A percentile compares a stretch with the other conserved stretches of the same genome.
phyloP scores from a whole-genome alignment of 2,329 filamentous ascomycete species.

The Chrysosporium keratinophilum region DNA sequence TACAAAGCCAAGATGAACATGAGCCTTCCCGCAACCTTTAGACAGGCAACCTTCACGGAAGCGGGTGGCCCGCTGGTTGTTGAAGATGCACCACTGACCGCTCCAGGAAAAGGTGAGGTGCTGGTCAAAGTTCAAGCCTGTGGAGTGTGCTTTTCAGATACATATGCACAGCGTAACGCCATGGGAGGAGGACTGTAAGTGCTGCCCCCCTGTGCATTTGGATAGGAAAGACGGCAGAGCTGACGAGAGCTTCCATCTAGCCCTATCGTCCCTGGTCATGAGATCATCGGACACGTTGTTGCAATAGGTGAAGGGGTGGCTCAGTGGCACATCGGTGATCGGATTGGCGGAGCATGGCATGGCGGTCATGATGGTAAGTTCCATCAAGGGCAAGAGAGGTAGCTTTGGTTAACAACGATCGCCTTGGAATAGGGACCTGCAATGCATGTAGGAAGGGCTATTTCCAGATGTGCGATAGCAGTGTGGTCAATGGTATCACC shows the following conservation, averaged over 20 bases:
- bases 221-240: neutral
- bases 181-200: slow-evolving; percentile 45
- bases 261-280: slow-evolving; percentile 28
- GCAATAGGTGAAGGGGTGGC: slow-evolving; percentile 24
- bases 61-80: slow-evolving; percentile 45
- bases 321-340: slow-evolving; percentile 31
- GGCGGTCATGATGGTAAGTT: slow-evolving; percentile 32
- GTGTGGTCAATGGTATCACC: slow-evolving; percentile 53
- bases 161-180: slow-evolving; percentile 33
- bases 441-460: slow-evolving; percentile 51
- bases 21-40: slow-evolving; percentile 54
- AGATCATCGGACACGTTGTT: slow-evolving; percentile 30
- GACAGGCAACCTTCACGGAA: slow-evolving; percentile 52
- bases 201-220: neutral
- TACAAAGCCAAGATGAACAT: neutral
- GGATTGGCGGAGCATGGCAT: slow-evolving; percentile 32
- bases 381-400: neutral
- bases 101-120: slow-evolving; percentile 39
- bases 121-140: slow-evolving; percentile 56
- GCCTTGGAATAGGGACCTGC: slow-evolving; percentile 43
- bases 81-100: slow-evolving; percentile 49
- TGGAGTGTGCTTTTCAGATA: slow-evolving; percentile 55
- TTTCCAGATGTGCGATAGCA: slow-evolving; percentile 60
- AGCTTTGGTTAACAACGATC: neutral
- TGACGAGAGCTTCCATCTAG: slow-evolving; percentile 36